Percentiles rank a stretch among this genome's conserved stretches.
Conservation (phyloP, 2,329 filamentous ascomycete genomes). For the Meredithiella fracta region DNA sequence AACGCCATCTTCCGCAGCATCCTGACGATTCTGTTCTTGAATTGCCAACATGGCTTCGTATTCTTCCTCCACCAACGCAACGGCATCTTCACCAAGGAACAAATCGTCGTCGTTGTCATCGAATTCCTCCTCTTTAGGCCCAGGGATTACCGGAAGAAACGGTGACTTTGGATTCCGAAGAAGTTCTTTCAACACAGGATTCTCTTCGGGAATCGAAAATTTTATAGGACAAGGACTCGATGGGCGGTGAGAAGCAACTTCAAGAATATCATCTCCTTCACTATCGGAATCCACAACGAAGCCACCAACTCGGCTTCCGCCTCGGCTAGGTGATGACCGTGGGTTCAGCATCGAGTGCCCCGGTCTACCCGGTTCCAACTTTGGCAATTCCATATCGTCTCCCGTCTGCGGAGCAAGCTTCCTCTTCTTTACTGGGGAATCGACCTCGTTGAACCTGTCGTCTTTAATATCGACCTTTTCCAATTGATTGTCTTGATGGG, state of each 20-base stretch:
- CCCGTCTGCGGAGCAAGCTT: constrained; percentile 18
- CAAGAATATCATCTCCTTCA: constrained; percentile 20
- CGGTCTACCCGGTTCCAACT: background rate
- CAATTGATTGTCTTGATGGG: background rate
- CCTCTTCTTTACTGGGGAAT: constrained; percentile 25
- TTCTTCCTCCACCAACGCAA: constrained; percentile 42
- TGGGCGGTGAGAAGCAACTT: constrained; percentile 13
- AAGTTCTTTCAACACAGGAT: constrained; percentile 15
- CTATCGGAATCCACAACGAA: constrained; percentile 57
- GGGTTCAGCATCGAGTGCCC: constrained; percentile 34
- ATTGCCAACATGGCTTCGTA: constrained; percentile 52
- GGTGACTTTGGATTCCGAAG: constrained; percentile 1
- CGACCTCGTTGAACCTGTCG: constrained; percentile 16
- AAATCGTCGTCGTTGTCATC: constrained; percentile 29
- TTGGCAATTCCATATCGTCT: background rate
- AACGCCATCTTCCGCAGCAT: constrained; percentile 36
- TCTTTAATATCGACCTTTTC: background rate
- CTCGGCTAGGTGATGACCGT: constrained; percentile 15
- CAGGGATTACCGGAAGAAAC: background rate
- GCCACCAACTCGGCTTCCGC: constrained; percentile 12
- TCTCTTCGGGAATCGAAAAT: constrained; percentile 20
- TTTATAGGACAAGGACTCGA: constrained; percentile 17
- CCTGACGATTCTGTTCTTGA: constrained; percentile 55
- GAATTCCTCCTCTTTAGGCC: background rate
- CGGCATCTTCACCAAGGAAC: constrained; percentile 29